Percentiles rank a stretch among this genome's conserved stretches.
Conservation (phyloP, 345 rosid genomes). For the Excoecaria agallocha region DNA sequence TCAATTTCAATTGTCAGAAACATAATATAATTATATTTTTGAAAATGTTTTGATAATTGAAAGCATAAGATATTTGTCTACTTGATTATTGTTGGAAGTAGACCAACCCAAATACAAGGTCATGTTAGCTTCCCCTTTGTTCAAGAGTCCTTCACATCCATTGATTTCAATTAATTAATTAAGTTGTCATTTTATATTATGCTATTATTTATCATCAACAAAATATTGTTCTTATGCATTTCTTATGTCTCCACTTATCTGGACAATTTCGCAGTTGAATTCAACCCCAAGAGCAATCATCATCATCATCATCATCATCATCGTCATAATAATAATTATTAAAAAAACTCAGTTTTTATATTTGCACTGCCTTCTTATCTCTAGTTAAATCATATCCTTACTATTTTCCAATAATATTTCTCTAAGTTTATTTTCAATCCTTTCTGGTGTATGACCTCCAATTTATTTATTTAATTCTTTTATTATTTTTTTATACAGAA, state of each 20-base stretch:
- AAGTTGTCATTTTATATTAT: background rate
- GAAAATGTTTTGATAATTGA: conserved; percentile 12
- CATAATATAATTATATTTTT: background rate
- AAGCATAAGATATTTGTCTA: conserved; percentile 3
- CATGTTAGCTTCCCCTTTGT: background rate
- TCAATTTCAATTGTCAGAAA: background rate
- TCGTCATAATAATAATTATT: too few species aligned
- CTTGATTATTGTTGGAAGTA: conserved; percentile 6
- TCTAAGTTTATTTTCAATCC: too few species aligned
- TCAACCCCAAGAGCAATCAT: conserved; percentile 2
- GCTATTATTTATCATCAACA: background rate
- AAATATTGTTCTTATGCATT: background rate
- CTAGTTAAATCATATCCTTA: too few species aligned
- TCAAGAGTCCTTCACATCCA: background rate
- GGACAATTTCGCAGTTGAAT: conserved; percentile 2
- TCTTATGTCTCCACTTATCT: conserved; percentile 2
- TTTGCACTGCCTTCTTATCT: too few species aligned
- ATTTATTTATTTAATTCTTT: too few species aligned
- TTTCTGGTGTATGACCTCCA: too few species aligned
- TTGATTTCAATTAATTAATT: conserved; percentile 5
- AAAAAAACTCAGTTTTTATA: background rate
- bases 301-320: too few species aligned
- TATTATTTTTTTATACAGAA: too few species aligned
- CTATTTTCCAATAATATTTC: too few species aligned
- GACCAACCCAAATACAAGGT: background rate